Conservation (phyloP, 306 rosid genomes). For the Fragaria ananassa region DNA sequence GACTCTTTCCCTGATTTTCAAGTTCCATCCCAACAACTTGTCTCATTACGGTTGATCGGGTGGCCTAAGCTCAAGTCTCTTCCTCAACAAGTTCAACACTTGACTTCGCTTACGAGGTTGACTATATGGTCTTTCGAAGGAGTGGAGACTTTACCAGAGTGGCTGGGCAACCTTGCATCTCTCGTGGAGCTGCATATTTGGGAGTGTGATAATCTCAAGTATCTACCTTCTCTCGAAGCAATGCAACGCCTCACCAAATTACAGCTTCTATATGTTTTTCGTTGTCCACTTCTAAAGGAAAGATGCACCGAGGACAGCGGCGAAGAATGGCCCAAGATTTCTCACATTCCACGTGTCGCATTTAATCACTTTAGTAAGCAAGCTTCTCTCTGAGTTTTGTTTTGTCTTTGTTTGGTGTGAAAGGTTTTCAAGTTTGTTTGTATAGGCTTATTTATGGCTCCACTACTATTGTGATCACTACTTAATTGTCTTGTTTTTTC, state of each 20-base stretch:
- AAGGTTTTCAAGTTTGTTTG: too few relatives aligned
- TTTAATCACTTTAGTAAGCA: too few relatives aligned
- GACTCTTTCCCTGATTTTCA: conserved; percentile 4
- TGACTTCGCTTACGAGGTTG: background rate
- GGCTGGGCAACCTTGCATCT: background rate
- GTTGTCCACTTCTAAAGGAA: background rate
- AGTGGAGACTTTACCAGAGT: background rate
- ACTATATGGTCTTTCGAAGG: accelerated
- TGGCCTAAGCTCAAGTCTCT: background rate
- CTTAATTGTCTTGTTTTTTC: too few relatives aligned
- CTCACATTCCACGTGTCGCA: background rate
- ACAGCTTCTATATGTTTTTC: accelerated
- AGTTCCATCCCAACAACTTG: background rate
- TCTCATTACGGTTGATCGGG: accelerated
- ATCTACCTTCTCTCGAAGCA: background rate
- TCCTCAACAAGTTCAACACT: background rate
- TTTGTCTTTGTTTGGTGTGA: too few relatives aligned
- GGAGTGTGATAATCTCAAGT: background rate
- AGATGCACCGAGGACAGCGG: background rate
- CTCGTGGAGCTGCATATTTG: accelerated
- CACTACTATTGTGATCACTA: too few relatives aligned
- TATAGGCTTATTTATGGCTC: too few relatives aligned
- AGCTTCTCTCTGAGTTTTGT: too few relatives aligned
- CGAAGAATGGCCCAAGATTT: background rate
- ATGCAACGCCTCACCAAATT: conserved; percentile 2